Base-by-base conservation (phyloP, 192 early-diverging fungal genomes). In the Thamnidium elegans region DNA sequence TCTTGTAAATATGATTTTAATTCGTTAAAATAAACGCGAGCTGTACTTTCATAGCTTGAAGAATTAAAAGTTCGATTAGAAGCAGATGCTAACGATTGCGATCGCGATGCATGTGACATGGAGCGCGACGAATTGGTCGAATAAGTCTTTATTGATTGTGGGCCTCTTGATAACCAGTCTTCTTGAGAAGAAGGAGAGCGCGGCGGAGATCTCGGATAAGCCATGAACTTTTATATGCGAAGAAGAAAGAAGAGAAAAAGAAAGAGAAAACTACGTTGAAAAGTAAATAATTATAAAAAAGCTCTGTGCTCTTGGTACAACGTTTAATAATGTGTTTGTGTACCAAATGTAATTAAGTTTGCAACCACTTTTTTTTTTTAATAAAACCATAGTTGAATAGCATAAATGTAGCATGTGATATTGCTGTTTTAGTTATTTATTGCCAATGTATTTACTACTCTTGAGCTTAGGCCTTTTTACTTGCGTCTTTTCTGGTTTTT, bases 1-100 rank as follows among this genome's bases (percentile, higher is more conserved):
- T 39, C 39, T 5, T 32, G 26, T 20, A 72, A 51, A 48, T 72
- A 67, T 31, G 42, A 46, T 23, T 63, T 61, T 21, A 72, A 43
- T 39, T 72, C 71, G 8, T 23, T 15, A 62, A 67, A 66, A 55
- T 72, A 67, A n/a, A 63, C 58, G 5, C 60, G 65, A 14, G 71
- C 71, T 32, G 43, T 47, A 50, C 6, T 48, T 19, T 70, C 60
- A 51, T 67, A 66, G 14, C 46, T 47, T 31, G 60, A 19, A 26
- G 58, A 55, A 19, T 43, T 63, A 43, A 39, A 53, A 17, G 63
- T 43, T 45, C 71, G 39, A 50, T 60, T 67, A 15, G 71, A 52
- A 44, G 58, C 42, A 36, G 71, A 72, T 39, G 71, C 65, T 11
- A 67, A 52, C n/a, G 71, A 72, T 21, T 51, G 52, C 5, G 70